Evolutionary conservation across 805 yeast genomes (phyloP), one percentile per base, ranked within the genome.

Genomic region (Tetrapisispora pingtungensis): DNA sequence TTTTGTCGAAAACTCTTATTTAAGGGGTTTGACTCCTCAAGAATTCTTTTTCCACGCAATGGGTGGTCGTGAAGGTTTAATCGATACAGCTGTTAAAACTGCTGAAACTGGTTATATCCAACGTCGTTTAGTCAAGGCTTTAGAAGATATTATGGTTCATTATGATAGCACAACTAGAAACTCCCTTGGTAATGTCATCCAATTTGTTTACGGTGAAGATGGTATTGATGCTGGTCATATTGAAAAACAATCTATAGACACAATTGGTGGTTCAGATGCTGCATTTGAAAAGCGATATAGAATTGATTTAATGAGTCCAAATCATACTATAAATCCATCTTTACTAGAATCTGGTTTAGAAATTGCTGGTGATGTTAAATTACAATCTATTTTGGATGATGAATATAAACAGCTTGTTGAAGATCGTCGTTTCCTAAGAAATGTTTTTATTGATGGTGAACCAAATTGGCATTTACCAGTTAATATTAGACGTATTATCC

Each of bases 31-130:
- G 59, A 89, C 98, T 6, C 98, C 99, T 30, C 97, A 93, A 67
- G 99, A 93, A 66, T 93, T 93, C 66, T 89, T 93, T 65, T 93
- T 93, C 82, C 99, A 93, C 65, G 97, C 97, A 43, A 93, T 93
- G 96, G 97, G 98, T 61, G 99, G 99, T 73, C 87, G 99, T 77
- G 99, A 93, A 72, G 99, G 99, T 74, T 74, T 93, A 63, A 94
- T 93, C 64, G 99, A 93, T 75, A 93, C 99, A 44, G 99, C 99
- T 14, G 99, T 93, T 40, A 93, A 93, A 67, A 93, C 99, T 35
- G 97, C 99, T 2, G 97, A 90, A 69, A 89, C 97, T 24, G 97
- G 97, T 70, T 90, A 90, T 66, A 89, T 90, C 61, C 97, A 90
- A 70, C 90, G 97, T 74, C 90, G 97, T 76, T 72, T 90, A 65